A percentile compares a stretch with the other conserved stretches of the same genome.
Conservation (phyloP, 495 filamentous ascomycete species). For the Cairneyella variabilis region DNA sequence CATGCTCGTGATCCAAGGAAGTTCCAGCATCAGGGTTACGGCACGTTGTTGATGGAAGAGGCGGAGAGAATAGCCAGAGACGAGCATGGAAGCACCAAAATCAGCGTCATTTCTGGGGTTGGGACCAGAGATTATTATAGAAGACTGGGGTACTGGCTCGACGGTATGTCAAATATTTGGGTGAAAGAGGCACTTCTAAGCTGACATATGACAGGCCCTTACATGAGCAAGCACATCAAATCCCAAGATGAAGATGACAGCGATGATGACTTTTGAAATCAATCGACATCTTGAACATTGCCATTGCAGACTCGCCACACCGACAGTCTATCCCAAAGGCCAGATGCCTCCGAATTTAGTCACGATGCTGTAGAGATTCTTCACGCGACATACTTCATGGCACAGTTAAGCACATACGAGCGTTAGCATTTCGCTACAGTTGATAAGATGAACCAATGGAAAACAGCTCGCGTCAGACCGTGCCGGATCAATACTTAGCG, state of each 20-base stretch:
- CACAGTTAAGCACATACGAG: too few relatives aligned
- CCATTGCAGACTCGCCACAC: too few relatives aligned
- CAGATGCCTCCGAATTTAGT: too few relatives aligned
- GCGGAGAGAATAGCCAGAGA: slow-evolving; percentile 91
- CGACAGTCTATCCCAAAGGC: too few relatives aligned
- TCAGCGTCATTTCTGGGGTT: slow-evolving; percentile 92
- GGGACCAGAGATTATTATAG: slow-evolving; percentile 92
- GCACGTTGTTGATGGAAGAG: slow-evolving; percentile 95
- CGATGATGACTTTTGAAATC: too few relatives aligned
- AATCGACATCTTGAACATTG: too few relatives aligned
- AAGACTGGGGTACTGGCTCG: slow-evolving; percentile 86
- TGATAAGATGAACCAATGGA: too few relatives aligned
- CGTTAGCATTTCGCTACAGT: too few relatives aligned
- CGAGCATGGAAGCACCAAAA: slow-evolving; percentile 90
- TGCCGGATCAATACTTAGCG: too few relatives aligned
- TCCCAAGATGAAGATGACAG: slow-evolving; percentile 19
- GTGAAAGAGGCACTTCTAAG: not conserved
- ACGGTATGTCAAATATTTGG: slow-evolving; percentile 67
- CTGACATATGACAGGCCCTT: slow-evolving; percentile 15
- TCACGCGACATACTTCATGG: too few relatives aligned
- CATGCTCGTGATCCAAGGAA: slow-evolving; percentile 91
- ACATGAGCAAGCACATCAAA: slow-evolving; percentile 21
- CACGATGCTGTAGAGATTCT: too few relatives aligned
- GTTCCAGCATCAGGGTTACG: slow-evolving; percentile 98
- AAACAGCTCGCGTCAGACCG: too few relatives aligned